A percentile compares a stretch with the other conserved stretches of the same genome.
These are phyloP conservation scores for Scolecobasidium constrictum DNA, from an alignment of 2,329 filamentous ascomycete species.

Conservation along the genomic window DNA sequence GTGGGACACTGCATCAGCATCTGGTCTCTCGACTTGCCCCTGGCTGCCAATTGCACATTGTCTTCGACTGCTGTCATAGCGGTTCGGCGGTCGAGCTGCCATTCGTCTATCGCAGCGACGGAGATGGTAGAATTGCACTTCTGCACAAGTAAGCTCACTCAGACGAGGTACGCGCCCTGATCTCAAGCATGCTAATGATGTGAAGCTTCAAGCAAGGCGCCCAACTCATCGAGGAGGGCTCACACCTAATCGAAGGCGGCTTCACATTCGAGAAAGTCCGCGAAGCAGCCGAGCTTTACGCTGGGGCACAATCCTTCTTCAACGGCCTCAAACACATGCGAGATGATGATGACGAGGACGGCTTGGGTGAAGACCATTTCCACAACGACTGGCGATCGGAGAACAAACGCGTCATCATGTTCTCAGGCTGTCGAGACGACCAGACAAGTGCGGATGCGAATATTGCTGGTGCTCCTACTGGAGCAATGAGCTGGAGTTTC, in stretches of 20 bases:
- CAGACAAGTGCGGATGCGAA: slow-evolving; percentile 39
- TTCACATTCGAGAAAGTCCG: slow-evolving; percentile 39
- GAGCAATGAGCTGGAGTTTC: slow-evolving; percentile 39
- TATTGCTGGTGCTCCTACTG: slow-evolving; percentile 32
- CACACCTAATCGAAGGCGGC: slow-evolving; percentile 38
- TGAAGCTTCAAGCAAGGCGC: slow-evolving; percentile 35
- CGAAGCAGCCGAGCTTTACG: slow-evolving; percentile 42
- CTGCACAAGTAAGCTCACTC: slow-evolving; percentile 33
- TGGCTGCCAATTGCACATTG: slow-evolving; percentile 40
- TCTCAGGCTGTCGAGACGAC: slow-evolving; percentile 39
- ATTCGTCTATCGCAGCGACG: slow-evolving; percentile 46
- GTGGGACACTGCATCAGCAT: slow-evolving; percentile 39
- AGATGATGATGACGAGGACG: slow-evolving; percentile 33
- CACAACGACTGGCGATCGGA: slow-evolving; percentile 35
- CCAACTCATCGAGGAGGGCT: slow-evolving; percentile 38
- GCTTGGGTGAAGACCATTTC: slow-evolving; percentile 24
- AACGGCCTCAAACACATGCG: slow-evolving; percentile 37
- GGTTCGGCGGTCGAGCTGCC: slow-evolving; percentile 49
- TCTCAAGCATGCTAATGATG: neutral
- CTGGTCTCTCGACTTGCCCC: slow-evolving; percentile 42
- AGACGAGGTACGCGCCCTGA: neutral
- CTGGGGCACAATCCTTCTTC: slow-evolving; percentile 44
- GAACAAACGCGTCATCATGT: slow-evolving; percentile 40
- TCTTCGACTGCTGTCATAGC: slow-evolving; percentile 53
- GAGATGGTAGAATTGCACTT: slow-evolving; percentile 44